Evolutionary conservation across 1,284 basidiomycete species (phyloP).

Genomic region (Marasmius tenuissimus): DNA sequence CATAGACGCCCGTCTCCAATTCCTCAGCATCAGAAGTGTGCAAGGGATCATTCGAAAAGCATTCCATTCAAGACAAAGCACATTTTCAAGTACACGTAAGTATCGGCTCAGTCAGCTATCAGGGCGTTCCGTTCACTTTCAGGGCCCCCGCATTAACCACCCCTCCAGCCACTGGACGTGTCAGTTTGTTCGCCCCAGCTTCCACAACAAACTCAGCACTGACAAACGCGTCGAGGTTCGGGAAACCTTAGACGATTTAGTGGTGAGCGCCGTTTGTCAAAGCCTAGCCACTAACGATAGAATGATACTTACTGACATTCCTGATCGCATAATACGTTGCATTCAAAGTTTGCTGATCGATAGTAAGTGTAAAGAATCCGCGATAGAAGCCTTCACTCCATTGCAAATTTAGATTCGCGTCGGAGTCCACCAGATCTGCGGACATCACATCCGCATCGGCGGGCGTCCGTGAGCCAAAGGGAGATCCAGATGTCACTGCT

Average conservation of each 20-base stretch:
- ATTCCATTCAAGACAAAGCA: too few species aligned
- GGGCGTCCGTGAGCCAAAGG: slow-evolving; percentile 41
- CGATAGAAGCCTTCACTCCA: slow-evolving; percentile 66
- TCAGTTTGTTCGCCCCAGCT: slow-evolving; percentile 47
- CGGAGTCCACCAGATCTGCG: slow-evolving; percentile 35
- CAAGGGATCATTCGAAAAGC: too few species aligned
- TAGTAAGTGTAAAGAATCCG: slow-evolving; percentile 59
- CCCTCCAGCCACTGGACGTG: slow-evolving; percentile 57
- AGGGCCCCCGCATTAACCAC: slow-evolving; percentile 39
- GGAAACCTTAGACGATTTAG: slow-evolving; percentile 26
- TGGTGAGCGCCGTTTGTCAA: not conserved
- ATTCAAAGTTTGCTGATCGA: slow-evolving; percentile 44
- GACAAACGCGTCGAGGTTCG: slow-evolving; percentile 52
- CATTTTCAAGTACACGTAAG: too few species aligned
- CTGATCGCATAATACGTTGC: slow-evolving; percentile 64
- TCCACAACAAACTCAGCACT: slow-evolving; percentile 47
- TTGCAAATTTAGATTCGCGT: slow-evolving; percentile 53
- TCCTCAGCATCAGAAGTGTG: too few species aligned
- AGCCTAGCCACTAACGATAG: not conserved
- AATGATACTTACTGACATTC: slow-evolving; percentile 43
- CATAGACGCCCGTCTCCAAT: too few species aligned
- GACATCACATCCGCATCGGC: slow-evolving; percentile 42
- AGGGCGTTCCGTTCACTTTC: slow-evolving; percentile 9
- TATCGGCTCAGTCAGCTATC: not conserved
- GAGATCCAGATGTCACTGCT: slow-evolving; percentile 55